phyloP scores from a whole-genome alignment of 73 alveolate genomes.

The Symbiodinium pilosum region DNA sequence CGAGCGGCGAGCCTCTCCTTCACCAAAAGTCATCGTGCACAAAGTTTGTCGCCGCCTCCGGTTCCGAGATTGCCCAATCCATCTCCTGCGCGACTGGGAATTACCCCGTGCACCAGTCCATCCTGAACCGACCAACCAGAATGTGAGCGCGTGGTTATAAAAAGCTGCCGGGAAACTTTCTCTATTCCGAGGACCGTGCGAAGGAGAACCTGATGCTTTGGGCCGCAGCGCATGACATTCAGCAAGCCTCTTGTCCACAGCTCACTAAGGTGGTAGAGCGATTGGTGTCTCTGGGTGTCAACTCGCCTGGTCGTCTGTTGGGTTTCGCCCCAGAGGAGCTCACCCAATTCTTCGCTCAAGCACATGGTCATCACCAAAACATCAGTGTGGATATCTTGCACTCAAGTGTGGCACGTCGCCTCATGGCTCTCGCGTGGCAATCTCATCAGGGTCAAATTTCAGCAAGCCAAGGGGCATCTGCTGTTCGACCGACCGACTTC shows the following conservation, averaged over 20 bases:
- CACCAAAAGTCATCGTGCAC: background rate
- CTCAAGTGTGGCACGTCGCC: conserved; percentile 14
- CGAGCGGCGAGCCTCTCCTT: background rate
- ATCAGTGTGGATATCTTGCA: background rate
- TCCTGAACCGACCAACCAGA: background rate
- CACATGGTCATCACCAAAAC: background rate
- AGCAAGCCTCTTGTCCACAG: conserved; percentile 5
- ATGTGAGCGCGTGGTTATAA: background rate
- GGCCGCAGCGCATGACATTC: conserved; percentile 1
- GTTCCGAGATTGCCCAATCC: background rate
- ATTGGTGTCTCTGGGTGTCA: conserved; percentile 35
- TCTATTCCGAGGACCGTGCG: background rate
- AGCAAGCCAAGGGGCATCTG: no score
- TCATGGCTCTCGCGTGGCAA: conserved; percentile 16
- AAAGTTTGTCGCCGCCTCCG: background rate
- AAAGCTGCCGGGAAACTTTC: background rate
- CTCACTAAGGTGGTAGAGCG: background rate
- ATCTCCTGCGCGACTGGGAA: background rate
- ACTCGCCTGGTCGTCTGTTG: conserved; percentile 35
- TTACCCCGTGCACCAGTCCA: background rate
- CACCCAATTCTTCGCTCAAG: background rate
- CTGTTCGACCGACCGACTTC: background rate
- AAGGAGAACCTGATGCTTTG: background rate
- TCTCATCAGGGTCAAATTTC: background rate
- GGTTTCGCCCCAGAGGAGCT: conserved; percentile 24